Conservation (phyloP, 345 rosid genomes). For the Moringa oleifera region DNA sequence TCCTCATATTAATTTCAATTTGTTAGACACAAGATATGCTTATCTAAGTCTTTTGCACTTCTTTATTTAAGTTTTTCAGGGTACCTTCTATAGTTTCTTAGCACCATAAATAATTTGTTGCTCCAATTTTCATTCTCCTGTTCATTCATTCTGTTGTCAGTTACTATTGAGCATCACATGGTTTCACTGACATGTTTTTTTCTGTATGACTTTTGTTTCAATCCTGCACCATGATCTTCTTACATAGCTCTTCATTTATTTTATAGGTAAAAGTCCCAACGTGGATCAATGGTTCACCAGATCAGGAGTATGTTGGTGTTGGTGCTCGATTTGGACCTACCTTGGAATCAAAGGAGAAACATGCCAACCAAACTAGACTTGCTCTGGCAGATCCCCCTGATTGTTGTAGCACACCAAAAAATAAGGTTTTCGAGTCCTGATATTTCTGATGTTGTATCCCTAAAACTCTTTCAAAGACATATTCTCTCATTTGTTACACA, state of each 20-base stretch:
- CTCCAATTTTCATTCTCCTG: too few relatives aligned
- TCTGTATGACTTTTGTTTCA: too few relatives aligned
- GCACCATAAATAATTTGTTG: too few relatives aligned
- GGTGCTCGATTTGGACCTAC: slow-evolving; percentile 91
- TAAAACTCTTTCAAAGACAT: neutral
- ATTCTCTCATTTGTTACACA: neutral
- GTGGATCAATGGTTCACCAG: slow-evolving; percentile 50
- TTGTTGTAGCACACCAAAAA: slow-evolving; percentile 53
- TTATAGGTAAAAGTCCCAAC: slow-evolving; percentile 85
- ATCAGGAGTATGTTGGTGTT: slow-evolving; percentile 76
- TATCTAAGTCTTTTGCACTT: too few relatives aligned
- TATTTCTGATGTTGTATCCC: neutral
- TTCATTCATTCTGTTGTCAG: neutral
- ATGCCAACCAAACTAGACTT: slow-evolving; percentile 52
- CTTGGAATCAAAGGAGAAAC: slow-evolving; percentile 79
- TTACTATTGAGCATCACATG: neutral
- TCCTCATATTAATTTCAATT: neutral
- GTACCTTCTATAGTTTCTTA: too few relatives aligned
- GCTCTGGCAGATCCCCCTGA: slow-evolving; percentile 79
- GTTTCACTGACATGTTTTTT: neutral
- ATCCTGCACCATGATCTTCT: neutral
- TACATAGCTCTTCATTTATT: slow-evolving; percentile 4
- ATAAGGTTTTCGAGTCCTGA: slow-evolving; percentile 39
- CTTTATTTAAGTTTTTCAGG: too few relatives aligned
- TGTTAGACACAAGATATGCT: neutral